Conservation (phyloP, 495 filamentous ascomycete genomes). For the Clohesyomyces aquaticus region DNA sequence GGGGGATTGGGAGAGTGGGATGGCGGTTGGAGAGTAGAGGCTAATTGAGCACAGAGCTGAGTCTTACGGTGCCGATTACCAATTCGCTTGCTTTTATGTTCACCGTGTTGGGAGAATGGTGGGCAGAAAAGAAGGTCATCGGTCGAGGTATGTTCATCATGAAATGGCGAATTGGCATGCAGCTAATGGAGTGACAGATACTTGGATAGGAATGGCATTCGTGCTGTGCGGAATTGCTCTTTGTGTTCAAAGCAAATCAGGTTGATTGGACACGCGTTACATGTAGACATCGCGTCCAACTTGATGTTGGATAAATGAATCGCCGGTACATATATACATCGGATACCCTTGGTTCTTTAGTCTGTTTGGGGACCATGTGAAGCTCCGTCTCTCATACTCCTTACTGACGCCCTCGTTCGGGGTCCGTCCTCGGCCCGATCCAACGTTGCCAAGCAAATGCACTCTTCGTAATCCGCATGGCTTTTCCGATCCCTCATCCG, state of each 20-base stretch:
- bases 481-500: too few relatives aligned
- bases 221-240: slow-evolving; percentile 83
- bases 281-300: too few relatives aligned
- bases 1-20: too few relatives aligned
- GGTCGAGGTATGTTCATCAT: slow-evolving; percentile 60
- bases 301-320: too few relatives aligned
- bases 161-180: neutral
- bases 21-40: neutral
- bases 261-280: neutral
- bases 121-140: slow-evolving; percentile 87
- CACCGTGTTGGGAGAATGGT: slow-evolving; percentile 94
- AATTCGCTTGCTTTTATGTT: slow-evolving; percentile 95
- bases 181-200: slow-evolving; percentile 58
- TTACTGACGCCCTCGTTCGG: too few relatives aligned
- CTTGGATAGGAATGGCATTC: slow-evolving; percentile 83
- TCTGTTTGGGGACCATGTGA: neutral
- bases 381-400: too few relatives aligned
- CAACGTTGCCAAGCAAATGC: too few relatives aligned
- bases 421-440: too few relatives aligned
- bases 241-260: slow-evolving; percentile 66
- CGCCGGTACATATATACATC: neutral
- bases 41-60: slow-evolving; percentile 65
- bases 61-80: slow-evolving; percentile 89
- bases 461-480: too few relatives aligned
- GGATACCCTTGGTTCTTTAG: neutral